Percentiles rank a stretch among this genome's conserved stretches.
These are phyloP conservation scores for Kodamaea sp. DNA, from an alignment of 1,139 yeast genomes.

Conservation along the genomic window DNA sequence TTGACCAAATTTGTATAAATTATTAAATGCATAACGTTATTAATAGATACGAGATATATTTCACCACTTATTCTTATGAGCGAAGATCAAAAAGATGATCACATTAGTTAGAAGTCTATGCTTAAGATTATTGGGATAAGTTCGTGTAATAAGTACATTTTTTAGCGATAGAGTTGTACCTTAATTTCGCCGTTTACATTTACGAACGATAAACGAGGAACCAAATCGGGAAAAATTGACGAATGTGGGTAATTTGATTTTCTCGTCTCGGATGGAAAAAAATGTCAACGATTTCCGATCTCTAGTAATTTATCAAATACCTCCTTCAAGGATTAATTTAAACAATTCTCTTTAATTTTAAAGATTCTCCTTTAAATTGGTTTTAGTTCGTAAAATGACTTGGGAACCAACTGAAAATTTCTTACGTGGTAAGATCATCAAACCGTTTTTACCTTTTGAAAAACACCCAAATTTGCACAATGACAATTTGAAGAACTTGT, in stretches of 20 bases:
- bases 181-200: too few species aligned
- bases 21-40: too few species aligned
- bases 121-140: too few species aligned
- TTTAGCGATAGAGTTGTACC: too few species aligned
- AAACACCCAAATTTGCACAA: constrained; percentile 41
- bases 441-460: constrained; percentile 61
- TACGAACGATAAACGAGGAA: not conserved
- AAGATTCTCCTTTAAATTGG: constrained; percentile 2
- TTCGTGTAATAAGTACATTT: too few species aligned
- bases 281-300: not conserved
- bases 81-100: too few species aligned
- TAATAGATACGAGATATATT: too few species aligned
- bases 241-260: not conserved
- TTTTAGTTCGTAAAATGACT: constrained; percentile 13
- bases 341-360: not conserved
- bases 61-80: not conserved
- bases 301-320: not conserved
- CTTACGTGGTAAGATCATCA: constrained; percentile 50
- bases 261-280: not conserved
- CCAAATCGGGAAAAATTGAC: not conserved
- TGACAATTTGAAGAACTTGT: constrained; percentile 50
- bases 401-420: constrained; percentile 42
- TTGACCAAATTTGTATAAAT: not conserved
- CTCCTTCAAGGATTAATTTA: not conserved
- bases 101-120: too few species aligned